These are phyloP conservation scores for Monosporascus sp. DNA, from an alignment of 2,329 filamentous ascomycete species.

Conservation along the genomic window DNA sequence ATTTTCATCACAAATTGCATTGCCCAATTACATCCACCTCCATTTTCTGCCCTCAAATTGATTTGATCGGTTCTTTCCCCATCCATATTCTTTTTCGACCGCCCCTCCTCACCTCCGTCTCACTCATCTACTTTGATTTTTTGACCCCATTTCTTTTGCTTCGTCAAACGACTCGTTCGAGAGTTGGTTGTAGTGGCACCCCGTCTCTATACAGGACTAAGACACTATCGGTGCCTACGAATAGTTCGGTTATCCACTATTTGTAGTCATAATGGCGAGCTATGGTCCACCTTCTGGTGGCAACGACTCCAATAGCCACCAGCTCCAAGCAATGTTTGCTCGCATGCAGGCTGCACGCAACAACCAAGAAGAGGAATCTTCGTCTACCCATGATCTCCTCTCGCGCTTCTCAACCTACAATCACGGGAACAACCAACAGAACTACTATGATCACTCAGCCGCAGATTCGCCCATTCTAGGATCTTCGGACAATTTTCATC, in stretches of 20 bases:
- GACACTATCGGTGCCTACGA: background rate
- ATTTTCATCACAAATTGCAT: background rate
- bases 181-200: background rate
- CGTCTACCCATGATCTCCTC: conserved; percentile 24
- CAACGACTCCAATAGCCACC: conserved; percentile 27
- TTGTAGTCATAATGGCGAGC: conserved; percentile 27
- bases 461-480: conserved; percentile 21
- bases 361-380: conserved; percentile 19
- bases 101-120: background rate
- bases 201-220: background rate
- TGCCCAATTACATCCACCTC: background rate
- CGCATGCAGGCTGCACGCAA: conserved; percentile 26
- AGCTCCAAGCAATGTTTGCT: conserved; percentile 36
- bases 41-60: background rate
- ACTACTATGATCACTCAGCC: conserved; percentile 22
- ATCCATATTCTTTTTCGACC: background rate
- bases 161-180: background rate
- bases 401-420: conserved; percentile 26
- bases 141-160: background rate
- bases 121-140: background rate
- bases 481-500: conserved; percentile 28
- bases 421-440: conserved; percentile 21
- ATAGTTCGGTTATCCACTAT: background rate
- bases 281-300: conserved; percentile 25
- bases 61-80: background rate